These are phyloP conservation scores for Phaeosphaeriaceae sp. DNA, from an alignment of 2,329 filamentous ascomycete species.

Conservation along the genomic window DNA sequence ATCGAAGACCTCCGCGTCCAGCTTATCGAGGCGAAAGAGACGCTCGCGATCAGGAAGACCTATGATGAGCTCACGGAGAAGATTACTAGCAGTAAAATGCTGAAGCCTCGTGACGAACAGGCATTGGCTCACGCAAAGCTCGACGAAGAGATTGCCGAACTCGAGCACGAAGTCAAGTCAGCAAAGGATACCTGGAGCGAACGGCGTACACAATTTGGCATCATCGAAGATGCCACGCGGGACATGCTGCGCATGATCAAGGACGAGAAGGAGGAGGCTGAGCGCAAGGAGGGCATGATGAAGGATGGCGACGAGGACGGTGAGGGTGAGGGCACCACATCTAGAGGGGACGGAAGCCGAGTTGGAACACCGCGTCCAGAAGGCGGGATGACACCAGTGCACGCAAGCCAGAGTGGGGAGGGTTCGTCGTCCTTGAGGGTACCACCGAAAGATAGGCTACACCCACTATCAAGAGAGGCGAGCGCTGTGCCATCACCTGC, in stretches of 20 bases:
- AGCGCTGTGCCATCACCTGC: conserved; percentile 38
- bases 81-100: conserved; percentile 80
- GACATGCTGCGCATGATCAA: conserved; percentile 83
- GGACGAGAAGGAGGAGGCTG: conserved; percentile 94
- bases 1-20: conserved; percentile 76
- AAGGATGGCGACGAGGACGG: conserved; percentile 51
- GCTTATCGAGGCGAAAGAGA: conserved; percentile 70
- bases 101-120: conserved; percentile 86
- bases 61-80: conserved; percentile 90
- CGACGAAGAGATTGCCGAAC: conserved; percentile 84
- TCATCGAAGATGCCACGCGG: conserved; percentile 91
- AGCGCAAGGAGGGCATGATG: conserved; percentile 75
- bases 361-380: conserved; percentile 56
- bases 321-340: conserved; percentile 49
- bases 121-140: conserved; percentile 78
- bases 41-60: conserved; percentile 77
- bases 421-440: conserved; percentile 34
- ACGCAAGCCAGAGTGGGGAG: conserved; percentile 42
- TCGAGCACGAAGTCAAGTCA: conserved; percentile 82
- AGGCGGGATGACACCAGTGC: conserved; percentile 50
- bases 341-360: conserved; percentile 48
- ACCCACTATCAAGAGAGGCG: conserved; percentile 35
- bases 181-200: conserved; percentile 86
- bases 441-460: conserved; percentile 41
- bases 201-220: conserved; percentile 82